Evolutionary conservation across 1,284 basidiomycete species (phyloP), one percentile per base, ranked within the genome.

Genomic region (Dichomitus squalens): DNA sequence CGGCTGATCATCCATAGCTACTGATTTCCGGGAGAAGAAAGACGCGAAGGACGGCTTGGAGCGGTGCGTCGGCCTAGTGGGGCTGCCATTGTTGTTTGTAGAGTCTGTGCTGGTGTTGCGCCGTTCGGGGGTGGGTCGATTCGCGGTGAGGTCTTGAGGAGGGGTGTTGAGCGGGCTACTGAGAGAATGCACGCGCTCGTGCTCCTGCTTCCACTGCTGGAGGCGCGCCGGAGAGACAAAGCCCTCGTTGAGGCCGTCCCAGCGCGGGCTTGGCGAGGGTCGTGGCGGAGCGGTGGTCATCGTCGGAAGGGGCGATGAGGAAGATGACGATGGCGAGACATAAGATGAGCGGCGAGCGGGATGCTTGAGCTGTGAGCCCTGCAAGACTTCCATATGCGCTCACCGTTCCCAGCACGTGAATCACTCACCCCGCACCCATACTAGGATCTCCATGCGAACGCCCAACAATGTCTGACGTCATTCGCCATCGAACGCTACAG

Each of bases 181-280:
- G 48, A 59, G 52, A 49, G 58, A 44, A 49, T 66, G 67, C 7
- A 36, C 61, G 54, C 58, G 61, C 34, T 59, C 59, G 40, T 63
- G 59, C 54, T 67, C 67, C 64, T 69, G 58, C 61, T 67, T 65
- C 64, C 64, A 74, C 49, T 79, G 78, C 58, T 80, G 79, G 1
- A 83, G 73, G 49, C 75, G 77, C 14, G 78, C 71, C 12, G 81
- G 81, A 3, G 79, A 76, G 39, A 83, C 75, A 60, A 83, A 82
- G 23, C 76, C 76, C 21, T 75, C 72, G 55, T 81, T 76, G 39
- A 79, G 76, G 62, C 62, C 75, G 61, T 83, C 81, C 81, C 81
- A 81, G 64, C 76, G 76, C 25, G 66, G 65, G 41, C 65, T 66
- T 51, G 63, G 58, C 20, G 63, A 60, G 12, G 64, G 59, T 41